These are phyloP conservation scores for Clitoria ternatea DNA, from an alignment of 306 rosid genomes.

Conservation along the genomic window DNA sequence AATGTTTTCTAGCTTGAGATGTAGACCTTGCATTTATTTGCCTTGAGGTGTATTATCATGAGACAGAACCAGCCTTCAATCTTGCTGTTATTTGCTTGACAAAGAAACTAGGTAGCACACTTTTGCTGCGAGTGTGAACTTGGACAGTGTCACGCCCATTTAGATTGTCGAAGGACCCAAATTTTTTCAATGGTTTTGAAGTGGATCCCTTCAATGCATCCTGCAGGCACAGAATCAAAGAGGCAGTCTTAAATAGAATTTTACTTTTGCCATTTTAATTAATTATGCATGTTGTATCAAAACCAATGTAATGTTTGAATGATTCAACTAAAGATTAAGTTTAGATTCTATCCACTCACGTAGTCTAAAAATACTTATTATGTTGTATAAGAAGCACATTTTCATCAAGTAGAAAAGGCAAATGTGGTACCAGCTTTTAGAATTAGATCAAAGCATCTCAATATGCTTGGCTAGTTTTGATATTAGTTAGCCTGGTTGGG, in stretches of 20 bases:
- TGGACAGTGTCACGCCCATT: constrained; percentile 37
- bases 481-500: neutral
- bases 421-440: neutral
- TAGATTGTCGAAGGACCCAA: constrained; percentile 67
- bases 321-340: neutral
- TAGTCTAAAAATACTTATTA: no score
- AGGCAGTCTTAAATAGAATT: neutral
- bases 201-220: constrained; percentile 56
- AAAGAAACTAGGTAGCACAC: constrained; percentile 80
- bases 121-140: constrained; percentile 74
- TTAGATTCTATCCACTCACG: neutral
- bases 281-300: neutral
- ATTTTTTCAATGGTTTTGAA: constrained; percentile 44
- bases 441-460: neutral
- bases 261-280: neutral
- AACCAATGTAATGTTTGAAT: neutral
- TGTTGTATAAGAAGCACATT: neutral
- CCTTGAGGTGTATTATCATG: constrained; percentile 25
- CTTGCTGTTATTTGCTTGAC: constrained; percentile 56
- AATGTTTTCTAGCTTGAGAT: neutral
- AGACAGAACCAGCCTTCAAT: constrained; percentile 46
- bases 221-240: constrained; percentile 33
- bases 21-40: constrained; percentile 1
- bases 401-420: neutral
- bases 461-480: neutral